Base-by-base conservation (phyloP, 2,329 filamentous ascomycete genomes). In the Paecilomyces sp. region DNA sequence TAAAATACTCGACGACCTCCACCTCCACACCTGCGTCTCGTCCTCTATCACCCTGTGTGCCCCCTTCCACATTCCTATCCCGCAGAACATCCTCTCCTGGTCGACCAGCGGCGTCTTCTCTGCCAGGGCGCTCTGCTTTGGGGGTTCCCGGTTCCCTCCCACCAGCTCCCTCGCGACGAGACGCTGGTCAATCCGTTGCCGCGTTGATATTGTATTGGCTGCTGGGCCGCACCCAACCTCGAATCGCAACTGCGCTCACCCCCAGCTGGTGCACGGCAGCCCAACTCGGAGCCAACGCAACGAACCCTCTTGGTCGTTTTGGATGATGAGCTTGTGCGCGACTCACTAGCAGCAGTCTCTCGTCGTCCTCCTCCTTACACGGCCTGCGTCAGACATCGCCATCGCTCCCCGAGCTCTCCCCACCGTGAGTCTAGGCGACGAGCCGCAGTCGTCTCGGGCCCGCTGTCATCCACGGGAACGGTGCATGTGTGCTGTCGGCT, bases 371-470 rank as follows among this genome's bases (percentile, higher is more conserved):
- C 34, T 54, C 54, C 51, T 31, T 22, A 22, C 25, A 53, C 62
- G 57, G 58, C 58, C 62, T 63, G 63, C 62, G 60, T 64, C 63
- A 61, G 57, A 62, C 51, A 55, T 54, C 50, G 15, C 47, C 57
- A 41, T 53, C 41, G 41, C 56, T 55, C 54, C 52, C 33, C 31
- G 11, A 41, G 30, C 41, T 51, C 55, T 51, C 59, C 58, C 51
- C 51, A 33, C 18, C 57, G 56, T 65, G 60, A 64, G 64, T 63
- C 67, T 66, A 68, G 68, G 67, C 65, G 67, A 65, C 66, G 64
- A 66, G 64, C 64, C 68, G 69, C 65, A 63, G 64, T 64, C 65
- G 59, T 64, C 63, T 62, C 63, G 64, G 63, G 68, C 67, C 63
- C 67, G 64, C 64, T 65, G 61, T 60, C 59, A 60, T 60, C 62